A percentile compares a stretch with the other conserved stretches of the same genome.
phyloP scores from a whole-genome alignment of 192 early-diverging fungal species.

The Rhizophlyctis rosea region DNA sequence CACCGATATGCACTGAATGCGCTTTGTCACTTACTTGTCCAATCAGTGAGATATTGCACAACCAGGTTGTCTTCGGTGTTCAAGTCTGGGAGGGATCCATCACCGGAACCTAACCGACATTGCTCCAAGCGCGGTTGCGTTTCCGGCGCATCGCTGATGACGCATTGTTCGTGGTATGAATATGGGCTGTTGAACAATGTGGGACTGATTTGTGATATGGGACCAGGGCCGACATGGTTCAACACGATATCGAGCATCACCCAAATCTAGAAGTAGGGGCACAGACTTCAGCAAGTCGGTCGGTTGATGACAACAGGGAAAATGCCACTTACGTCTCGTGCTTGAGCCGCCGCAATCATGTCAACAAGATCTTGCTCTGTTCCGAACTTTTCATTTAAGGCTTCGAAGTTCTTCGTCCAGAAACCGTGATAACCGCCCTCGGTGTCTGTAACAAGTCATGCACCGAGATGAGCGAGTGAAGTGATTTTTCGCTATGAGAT shows the following conservation, averaged over 20 bases:
- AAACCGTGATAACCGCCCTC: slow-evolving; percentile 19
- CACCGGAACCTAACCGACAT: not conserved
- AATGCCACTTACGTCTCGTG: not conserved
- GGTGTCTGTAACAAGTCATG: too few relatives aligned
- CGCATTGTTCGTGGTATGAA: not conserved
- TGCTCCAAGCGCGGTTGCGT: not conserved
- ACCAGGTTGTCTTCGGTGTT: slow-evolving; percentile 42
- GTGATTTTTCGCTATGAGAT: not conserved
- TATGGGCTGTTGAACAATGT: not conserved
- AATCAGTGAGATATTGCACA: slow-evolving; percentile 17
- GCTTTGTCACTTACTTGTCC: slow-evolving; percentile 1
- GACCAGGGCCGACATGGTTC: not conserved
- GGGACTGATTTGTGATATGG: not conserved
- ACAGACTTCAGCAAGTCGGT: not conserved
- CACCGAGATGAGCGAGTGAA: too few relatives aligned
- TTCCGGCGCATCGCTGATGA: not conserved
- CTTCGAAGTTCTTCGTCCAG: slow-evolving; percentile 41
- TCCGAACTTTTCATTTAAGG: slow-evolving; percentile 45
- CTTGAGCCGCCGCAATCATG: slow-evolving; percentile 37
- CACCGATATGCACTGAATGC: too few relatives aligned
- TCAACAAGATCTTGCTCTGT: slow-evolving; percentile 33
- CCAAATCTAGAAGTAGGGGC: slow-evolving; percentile 4
- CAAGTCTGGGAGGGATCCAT: slow-evolving; percentile 21
- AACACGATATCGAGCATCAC: slow-evolving; percentile 38
- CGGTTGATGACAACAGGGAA: not conserved